These are phyloP conservation scores for Podospora sp. DNA, from an alignment of 495 filamentous ascomycete genomes.

Conservation along the genomic window DNA sequence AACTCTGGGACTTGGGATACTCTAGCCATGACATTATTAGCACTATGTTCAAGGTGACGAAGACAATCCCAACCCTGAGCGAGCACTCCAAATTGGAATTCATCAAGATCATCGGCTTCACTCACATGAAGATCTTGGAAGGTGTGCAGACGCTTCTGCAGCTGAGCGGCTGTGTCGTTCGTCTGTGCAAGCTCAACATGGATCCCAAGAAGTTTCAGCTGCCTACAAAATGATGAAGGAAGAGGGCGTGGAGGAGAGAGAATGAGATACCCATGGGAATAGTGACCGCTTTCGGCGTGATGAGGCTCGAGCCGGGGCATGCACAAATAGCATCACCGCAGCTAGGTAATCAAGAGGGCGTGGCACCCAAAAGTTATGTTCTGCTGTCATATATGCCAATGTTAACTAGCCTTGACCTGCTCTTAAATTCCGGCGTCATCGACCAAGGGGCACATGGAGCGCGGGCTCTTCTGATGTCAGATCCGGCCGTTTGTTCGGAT, in stretches of 20 bases:
- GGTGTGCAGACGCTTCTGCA: constrained; percentile 95
- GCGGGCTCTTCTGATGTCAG: no score
- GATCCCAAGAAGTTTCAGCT: constrained; percentile 79
- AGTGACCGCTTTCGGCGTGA: no score
- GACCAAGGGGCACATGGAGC: no score
- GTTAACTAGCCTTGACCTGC: no score
- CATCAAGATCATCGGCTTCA: constrained; percentile 97
- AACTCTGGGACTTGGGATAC: constrained; percentile 93
- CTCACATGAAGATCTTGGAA: constrained; percentile 97
- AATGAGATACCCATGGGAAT: constrained; percentile 4
- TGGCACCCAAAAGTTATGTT: background rate
- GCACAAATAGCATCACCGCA: background rate
- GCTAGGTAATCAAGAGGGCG: background rate
- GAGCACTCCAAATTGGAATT: constrained; percentile 96
- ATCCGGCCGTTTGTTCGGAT: no score
- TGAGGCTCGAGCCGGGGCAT: background rate
- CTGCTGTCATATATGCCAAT: no score
- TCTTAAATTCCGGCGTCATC: no score
- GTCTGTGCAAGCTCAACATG: constrained; percentile 94
- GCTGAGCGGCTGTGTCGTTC: constrained; percentile 85
- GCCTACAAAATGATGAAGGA: constrained; percentile 37
- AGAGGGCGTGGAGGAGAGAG: background rate
- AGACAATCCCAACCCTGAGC: constrained; percentile 83
- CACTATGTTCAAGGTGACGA: constrained; percentile 98
- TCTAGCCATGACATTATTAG: constrained; percentile 96